Evolutionary conservation across 345 rosid genomes (phyloP).

Genomic region (Pugionium cornutum): DNA sequence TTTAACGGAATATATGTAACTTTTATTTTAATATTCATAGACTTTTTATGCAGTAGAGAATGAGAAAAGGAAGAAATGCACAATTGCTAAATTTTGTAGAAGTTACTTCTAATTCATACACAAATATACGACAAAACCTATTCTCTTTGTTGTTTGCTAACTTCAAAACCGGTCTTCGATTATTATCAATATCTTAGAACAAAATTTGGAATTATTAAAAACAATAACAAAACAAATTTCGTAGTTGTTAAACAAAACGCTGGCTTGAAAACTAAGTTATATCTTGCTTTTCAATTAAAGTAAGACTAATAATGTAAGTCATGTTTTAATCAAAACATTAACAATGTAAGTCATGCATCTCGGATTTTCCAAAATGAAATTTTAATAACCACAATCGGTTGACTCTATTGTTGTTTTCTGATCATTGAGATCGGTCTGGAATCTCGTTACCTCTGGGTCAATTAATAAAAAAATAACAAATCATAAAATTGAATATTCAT

Average conservation of each 20-base stretch:
- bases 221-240: neutral
- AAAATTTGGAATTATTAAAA: neutral
- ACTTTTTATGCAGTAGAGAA: neutral
- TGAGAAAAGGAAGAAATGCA: neutral
- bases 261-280: constrained; percentile 39
- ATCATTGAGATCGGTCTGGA: constrained; percentile 29
- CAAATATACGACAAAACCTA: neutral
- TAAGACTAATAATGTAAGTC: constrained; percentile 13
- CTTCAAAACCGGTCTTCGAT: neutral
- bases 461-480: neutral
- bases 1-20: neutral
- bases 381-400: constrained; percentile 26
- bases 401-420: constrained; percentile 38
- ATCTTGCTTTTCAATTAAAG: constrained; percentile 28
- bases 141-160: neutral
- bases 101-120: neutral
- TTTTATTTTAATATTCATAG: no score
- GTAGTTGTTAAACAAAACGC: constrained; percentile 27
- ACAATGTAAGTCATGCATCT: neutral
- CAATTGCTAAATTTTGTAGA: constrained; percentile 6
- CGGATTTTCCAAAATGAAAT: constrained; percentile 18
- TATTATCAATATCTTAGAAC: neutral
- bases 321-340: neutral
- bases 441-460: constrained; percentile 5
- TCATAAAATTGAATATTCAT: no score